Base-by-base conservation (phyloP, 805 yeast species). In the Saccharomycopsis sp. region DNA sequence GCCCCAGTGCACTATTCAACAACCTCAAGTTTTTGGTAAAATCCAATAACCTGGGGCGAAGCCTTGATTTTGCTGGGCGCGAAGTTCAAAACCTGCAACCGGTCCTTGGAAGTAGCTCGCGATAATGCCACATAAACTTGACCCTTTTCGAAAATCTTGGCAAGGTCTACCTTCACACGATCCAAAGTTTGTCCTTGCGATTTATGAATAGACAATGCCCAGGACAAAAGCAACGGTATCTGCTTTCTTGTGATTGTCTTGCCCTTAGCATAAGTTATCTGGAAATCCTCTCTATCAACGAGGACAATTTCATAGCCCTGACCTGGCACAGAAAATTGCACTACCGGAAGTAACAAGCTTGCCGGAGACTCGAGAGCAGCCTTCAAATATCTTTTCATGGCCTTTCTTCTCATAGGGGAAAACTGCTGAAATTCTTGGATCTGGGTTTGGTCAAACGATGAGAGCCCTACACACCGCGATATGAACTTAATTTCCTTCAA, bases 131-230 rank as follows among this genome's bases (percentile, higher is more conserved):
- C 94, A 65, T 88, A 88, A 2, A 86, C 90, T 65, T 88, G 96
- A 20, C 96, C 96, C 56, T 82, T 85, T 68, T 88, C 95, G 64
- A 88, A 88, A 24, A 82, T 79, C 62, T 76, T 79, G 24, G 79
- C 74, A 52, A 88, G 69, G 65, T 88, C 91, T 12, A 88, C 89
- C 61, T 80, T 81, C 2, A 88, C 83, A 61, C 89, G 70, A 48
- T 80, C 83, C 51, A 88, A 76, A 0, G 96, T 87, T 71, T 88
- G 95, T 1, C 96, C 96, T 68, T 88, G 96, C 0, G 94, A 82
- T 67, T 88, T 88, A 67, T 88, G 96, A 54, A 88, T 88, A 0
- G 94, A 88, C 63, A 88, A 69, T 0, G 95, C 91, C 94, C 94
- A 88, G 23, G 94, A 83, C 41, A 88, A 71, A 57, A 86, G 73